phyloP scores from a whole-genome alignment of 768 basidiomycete genomes.

The Pulveroboletus sp. region DNA sequence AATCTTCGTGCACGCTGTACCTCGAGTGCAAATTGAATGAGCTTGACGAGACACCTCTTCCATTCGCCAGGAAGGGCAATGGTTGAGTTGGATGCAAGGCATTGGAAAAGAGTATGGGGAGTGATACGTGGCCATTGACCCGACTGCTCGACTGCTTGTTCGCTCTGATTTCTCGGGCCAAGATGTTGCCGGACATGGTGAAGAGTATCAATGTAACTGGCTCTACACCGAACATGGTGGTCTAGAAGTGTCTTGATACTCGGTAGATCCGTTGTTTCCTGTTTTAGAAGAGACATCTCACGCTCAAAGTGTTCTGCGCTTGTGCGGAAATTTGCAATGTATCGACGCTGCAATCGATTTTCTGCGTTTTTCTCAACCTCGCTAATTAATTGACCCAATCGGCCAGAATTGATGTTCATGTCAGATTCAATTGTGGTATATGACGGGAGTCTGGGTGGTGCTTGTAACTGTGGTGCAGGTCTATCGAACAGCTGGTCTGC shows the following conservation, averaged over 20 bases:
- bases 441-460: background rate
- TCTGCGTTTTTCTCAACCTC: background rate
- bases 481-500: background rate
- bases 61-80: conserved; percentile 19
- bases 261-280: background rate
- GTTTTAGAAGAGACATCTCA: background rate
- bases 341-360: background rate
- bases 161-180: conserved; percentile 11
- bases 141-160: conserved; percentile 8
- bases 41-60: conserved; percentile 22
- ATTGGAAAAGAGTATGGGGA: conserved; percentile 24
- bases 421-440: no score
- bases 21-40: conserved; percentile 29
- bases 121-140: conserved; percentile 38
- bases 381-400: background rate
- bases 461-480: background rate
- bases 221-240: conserved; percentile 2
- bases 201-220: background rate
- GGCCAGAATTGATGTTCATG: background rate
- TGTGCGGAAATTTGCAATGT: background rate
- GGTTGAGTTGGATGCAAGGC: conserved; percentile 23
- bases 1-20: conserved; percentile 23
- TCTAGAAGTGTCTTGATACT: background rate
- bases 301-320: background rate
- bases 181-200: background rate